Evolutionary conservation across 75 land plant species (phyloP), one percentile per base, ranked within the genome.

Genomic region (Pinus tabuliformis): DNA sequence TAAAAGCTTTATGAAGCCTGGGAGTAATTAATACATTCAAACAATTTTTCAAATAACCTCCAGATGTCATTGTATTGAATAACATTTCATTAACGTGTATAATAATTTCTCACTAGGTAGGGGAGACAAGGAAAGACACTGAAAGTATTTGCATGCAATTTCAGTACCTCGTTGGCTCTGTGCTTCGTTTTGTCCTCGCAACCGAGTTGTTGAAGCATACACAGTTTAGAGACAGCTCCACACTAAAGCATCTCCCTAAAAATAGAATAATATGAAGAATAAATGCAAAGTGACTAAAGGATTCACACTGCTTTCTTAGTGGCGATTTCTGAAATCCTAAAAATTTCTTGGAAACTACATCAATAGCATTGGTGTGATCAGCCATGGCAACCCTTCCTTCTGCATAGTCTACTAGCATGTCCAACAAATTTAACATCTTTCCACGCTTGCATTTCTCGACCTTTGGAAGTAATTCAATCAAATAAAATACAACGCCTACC

Each of bases 151-250:
- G 77, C 81, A 76, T 87, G 83, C 83, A 84, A 5, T 78, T 75
- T 87, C 3, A 87, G 42, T 18, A 87, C 82, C 81, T 75, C 80
- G 73, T 79, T 14, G 36, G 81, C 89, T 71, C 62, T 84, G 52
- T 81, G 86, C 80, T 77, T 87, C 12, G 82, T 83, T 20, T 83
- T 73, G 0, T 2, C 20, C 3, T 2, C 66, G 11, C 82, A 79
- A 3, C 78, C 82, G 13, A 84, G 6, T 22, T 87, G 86, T 54
- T 84, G 26, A 75, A 87, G 21, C 2, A 65, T 78, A 62, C 78
- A 6, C 14, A 87, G 75, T 81, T 84, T 84, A 86, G 61, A 76
- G 82, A 84, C 89, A 45, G 84, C 30, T 5, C 89, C 89, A 59
- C 20, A 87, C 56, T 73, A 22, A 81, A 84, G 6, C 89, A 87